Percentiles rank a stretch among this genome's conserved stretches.
These are phyloP conservation scores for Fusarium nelsonii DNA, from an alignment of 2,329 filamentous ascomycete genomes.

Conservation along the genomic window DNA sequence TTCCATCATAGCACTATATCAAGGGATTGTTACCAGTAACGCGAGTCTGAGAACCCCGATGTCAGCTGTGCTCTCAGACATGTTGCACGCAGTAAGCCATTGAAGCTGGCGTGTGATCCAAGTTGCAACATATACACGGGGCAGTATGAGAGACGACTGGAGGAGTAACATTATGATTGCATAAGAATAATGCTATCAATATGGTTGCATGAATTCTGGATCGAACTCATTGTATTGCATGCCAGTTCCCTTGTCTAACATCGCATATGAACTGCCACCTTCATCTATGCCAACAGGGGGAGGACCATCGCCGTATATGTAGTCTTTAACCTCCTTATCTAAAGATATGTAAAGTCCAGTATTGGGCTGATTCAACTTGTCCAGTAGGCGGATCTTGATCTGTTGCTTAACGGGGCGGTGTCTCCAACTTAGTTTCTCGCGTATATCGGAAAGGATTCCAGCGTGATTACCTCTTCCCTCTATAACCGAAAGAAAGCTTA, in stretches of 20 bases:
- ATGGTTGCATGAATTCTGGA: background rate
- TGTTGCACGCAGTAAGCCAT: no score
- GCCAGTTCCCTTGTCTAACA: background rate
- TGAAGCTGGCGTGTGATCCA: no score
- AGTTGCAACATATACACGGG: no score
- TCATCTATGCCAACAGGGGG: background rate
- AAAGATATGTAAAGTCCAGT: background rate
- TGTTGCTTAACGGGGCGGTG: background rate
- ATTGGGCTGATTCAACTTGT: background rate
- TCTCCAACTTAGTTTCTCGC: background rate
- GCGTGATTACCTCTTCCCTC: background rate
- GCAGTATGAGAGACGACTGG: no score
- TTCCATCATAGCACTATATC: no score
- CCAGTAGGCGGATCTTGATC: background rate
- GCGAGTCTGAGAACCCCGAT: no score
- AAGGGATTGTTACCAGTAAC: no score
- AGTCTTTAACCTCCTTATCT: slow-evolving; percentile 11
- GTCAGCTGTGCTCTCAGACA: no score
- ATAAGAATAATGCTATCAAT: no score
- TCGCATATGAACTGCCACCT: background rate
- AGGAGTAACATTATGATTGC: no score
- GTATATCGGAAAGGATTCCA: background rate
- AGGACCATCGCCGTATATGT: slow-evolving; percentile 4
- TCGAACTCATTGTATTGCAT: background rate
- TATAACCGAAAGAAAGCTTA: background rate